phyloP scores from a whole-genome alignment of 352 stramenopile species.

The Phytophthora hybrid region DNA sequence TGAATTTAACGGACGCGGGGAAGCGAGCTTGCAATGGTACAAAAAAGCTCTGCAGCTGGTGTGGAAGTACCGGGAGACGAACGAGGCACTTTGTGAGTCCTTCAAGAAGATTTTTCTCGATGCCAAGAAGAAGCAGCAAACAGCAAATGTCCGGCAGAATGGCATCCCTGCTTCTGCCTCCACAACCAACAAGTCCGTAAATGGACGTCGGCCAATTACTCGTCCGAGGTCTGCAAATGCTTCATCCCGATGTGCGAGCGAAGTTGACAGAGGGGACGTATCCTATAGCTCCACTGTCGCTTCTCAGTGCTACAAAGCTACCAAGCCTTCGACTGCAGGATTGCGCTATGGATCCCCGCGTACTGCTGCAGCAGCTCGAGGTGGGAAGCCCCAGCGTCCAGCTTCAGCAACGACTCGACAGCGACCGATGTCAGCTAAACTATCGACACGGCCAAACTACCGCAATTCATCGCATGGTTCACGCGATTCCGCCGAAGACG shows the following conservation, averaged over 20 bases:
- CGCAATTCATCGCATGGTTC: background rate
- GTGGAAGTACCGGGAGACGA: slow-evolving; percentile 68
- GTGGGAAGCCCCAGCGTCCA: slow-evolving; percentile 23
- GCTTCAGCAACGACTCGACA: slow-evolving; percentile 33
- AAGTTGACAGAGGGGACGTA: slow-evolving; percentile 33
- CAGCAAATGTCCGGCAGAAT: slow-evolving; percentile 29
- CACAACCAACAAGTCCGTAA: background rate
- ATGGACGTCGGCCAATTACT: slow-evolving; percentile 4
- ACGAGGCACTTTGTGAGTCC: slow-evolving; percentile 65
- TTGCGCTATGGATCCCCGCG: slow-evolving; percentile 46
- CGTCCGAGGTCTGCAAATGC: slow-evolving; percentile 55
- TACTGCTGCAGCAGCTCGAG: slow-evolving; percentile 4
- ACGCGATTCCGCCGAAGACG: slow-evolving; percentile 18
- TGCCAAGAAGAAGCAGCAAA: slow-evolving; percentile 70
- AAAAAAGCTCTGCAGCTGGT: slow-evolving; percentile 83
- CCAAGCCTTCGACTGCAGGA: slow-evolving; percentile 51
- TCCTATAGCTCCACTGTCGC: slow-evolving; percentile 73
- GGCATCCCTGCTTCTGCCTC: slow-evolving; percentile 21
- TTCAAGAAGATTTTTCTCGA: slow-evolving; percentile 82
- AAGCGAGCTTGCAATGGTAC: slow-evolving; percentile 86
- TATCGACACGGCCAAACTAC: slow-evolving; percentile 18
- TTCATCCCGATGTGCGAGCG: slow-evolving; percentile 15
- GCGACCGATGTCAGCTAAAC: slow-evolving; percentile 45
- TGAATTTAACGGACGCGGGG: slow-evolving; percentile 74
- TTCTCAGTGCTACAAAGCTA: slow-evolving; percentile 68